Evolutionary conservation across 176 grass and related monocot species (phyloP).

Genomic region (maize (Zea mays)): DNA sequence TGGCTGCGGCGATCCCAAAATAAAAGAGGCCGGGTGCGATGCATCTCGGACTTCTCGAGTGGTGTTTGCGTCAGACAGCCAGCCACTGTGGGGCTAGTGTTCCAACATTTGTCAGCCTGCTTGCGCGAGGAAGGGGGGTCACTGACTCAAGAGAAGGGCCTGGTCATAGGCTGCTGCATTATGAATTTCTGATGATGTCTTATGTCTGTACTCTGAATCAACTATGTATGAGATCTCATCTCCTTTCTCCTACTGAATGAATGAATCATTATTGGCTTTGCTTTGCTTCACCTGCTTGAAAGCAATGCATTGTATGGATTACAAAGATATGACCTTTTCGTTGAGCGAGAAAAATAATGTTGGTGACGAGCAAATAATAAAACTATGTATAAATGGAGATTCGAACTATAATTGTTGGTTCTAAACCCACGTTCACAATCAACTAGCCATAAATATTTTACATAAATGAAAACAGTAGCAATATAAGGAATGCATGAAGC

Average conservation of each 20-base stretch:
- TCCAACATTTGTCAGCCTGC: background rate
- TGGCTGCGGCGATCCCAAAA: background rate
- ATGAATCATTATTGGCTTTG: background rate
- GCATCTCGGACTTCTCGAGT: background rate
- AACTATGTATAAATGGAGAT: too few relatives aligned
- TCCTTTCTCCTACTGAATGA: conserved; percentile 7
- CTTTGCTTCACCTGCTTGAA: background rate
- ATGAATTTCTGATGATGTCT: background rate
- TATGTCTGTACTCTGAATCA: background rate
- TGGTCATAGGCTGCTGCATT: background rate
- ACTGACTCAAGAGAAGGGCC: background rate
- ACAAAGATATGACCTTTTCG: too few relatives aligned
- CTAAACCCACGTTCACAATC: too few relatives aligned
- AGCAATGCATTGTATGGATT: too few relatives aligned
- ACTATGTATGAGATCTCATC: background rate
- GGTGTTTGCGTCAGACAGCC: conserved; percentile 11
- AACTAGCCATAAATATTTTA: too few relatives aligned
- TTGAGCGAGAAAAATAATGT: too few relatives aligned
- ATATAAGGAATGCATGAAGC: too few relatives aligned
- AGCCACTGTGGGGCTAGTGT: background rate
- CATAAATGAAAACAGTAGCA: too few relatives aligned
- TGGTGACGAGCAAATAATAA: too few relatives aligned
- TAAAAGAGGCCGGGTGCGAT: conserved; percentile 30
- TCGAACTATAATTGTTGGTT: too few relatives aligned
- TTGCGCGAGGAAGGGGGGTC: background rate